A percentile compares a stretch with the other conserved stretches of the same genome.
Conservation (phyloP, 441 rosid genomes). For the Cnidoscolus chayamansa region DNA sequence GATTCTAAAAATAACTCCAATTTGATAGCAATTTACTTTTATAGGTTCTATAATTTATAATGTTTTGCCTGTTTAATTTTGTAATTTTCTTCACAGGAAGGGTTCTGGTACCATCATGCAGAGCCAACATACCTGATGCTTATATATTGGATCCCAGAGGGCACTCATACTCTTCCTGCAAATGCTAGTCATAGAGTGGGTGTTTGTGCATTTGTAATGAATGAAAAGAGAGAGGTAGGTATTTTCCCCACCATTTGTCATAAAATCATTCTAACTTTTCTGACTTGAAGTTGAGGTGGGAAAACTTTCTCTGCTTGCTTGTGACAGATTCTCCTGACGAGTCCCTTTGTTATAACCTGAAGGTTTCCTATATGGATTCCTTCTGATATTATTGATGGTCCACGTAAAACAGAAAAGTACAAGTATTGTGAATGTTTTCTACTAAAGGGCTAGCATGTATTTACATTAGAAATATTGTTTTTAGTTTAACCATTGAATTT, state of each 20-base stretch:
- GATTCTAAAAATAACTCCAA: neutral
- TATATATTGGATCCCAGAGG: conserved; percentile 70
- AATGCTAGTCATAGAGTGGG: conserved; percentile 81
- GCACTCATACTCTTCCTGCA: conserved; percentile 59
- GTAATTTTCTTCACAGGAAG: conserved; percentile 51
- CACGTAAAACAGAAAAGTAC: neutral
- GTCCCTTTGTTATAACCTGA: neutral
- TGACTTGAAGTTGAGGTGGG: neutral
- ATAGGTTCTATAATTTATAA: neutral
- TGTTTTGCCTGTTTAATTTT: neutral
- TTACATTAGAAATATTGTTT: neutral
- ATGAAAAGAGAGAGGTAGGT: conserved; percentile 66
- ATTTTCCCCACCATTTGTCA: neutral
- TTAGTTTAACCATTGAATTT: neutral
- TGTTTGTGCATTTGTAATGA: conserved; percentile 78
- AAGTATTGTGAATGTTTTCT: neutral
- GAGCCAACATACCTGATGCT: conserved; percentile 83
- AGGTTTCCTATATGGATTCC: neutral
- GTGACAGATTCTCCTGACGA: neutral
- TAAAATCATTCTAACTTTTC: neutral
- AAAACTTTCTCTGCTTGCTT: neutral
- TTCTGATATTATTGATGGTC: neutral
- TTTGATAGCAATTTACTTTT: neutral
- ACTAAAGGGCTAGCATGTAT: neutral
- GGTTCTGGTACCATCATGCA: conserved; percentile 89